Conservation (phyloP, 2,329 filamentous ascomycete species). For the Phoma sp. region DNA sequence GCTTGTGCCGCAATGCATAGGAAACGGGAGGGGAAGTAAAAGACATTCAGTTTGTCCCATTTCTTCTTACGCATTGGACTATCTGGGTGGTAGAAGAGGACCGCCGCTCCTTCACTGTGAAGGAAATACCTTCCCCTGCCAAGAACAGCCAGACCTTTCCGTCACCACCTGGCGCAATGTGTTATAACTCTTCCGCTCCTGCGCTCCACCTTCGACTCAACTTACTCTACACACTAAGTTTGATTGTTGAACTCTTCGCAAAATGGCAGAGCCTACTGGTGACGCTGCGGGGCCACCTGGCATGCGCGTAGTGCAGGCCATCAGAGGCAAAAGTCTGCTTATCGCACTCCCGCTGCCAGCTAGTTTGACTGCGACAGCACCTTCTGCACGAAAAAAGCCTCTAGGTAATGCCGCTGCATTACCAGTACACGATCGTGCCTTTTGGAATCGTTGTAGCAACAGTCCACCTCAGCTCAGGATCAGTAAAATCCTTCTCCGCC, state of each 20-base stretch:
- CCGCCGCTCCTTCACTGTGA: background rate
- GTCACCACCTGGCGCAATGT: background rate
- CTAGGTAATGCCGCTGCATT: background rate
- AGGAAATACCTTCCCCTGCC: background rate
- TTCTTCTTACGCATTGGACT: no score
- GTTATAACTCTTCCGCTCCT: background rate
- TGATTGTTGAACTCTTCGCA: background rate
- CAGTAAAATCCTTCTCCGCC: background rate
- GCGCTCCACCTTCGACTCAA: background rate
- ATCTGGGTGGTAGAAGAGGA: background rate
- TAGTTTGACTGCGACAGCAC: background rate
- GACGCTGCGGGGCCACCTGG: background rate
- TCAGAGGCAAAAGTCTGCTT: background rate
- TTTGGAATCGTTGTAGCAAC: background rate
- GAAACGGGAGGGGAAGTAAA: no score
- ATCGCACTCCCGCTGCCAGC: constrained; percentile 4
- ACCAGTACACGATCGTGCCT: constrained; percentile 1
- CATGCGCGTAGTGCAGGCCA: background rate
- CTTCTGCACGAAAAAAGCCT: background rate
- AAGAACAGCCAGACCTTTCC: constrained; percentile 1
- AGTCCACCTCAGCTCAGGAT: background rate
- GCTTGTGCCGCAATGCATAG: no score
- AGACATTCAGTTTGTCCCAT: no score
- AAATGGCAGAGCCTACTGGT: background rate
- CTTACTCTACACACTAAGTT: background rate